Evolutionary conservation across 345 rosid species (phyloP).

Genomic region (Euphorbia pulcherrima): DNA sequence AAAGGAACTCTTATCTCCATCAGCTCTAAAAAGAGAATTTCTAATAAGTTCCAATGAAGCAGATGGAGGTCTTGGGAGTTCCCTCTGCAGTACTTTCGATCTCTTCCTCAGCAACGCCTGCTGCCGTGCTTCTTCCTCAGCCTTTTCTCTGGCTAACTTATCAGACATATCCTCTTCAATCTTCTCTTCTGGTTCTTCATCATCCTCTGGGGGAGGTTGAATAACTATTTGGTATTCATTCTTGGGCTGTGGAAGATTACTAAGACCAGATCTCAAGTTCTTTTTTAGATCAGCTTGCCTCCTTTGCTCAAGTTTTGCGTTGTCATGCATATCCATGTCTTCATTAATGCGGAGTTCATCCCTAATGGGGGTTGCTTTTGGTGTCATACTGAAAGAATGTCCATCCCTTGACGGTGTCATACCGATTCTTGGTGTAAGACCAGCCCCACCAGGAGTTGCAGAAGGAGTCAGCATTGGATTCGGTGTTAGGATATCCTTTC

Average conservation of each 20-base stretch:
- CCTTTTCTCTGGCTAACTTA: slow-evolving; percentile 75
- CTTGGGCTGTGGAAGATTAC: slow-evolving; percentile 84
- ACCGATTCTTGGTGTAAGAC: slow-evolving; percentile 79
- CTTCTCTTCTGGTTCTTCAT: slow-evolving; percentile 84
- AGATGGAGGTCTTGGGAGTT: slow-evolving; percentile 90
- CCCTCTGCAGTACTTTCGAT: slow-evolving; percentile 96
- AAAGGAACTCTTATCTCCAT: slow-evolving; percentile 88
- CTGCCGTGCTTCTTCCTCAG: slow-evolving; percentile 87
- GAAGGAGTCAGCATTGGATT: slow-evolving; percentile 90
- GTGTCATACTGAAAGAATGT: slow-evolving; percentile 69
- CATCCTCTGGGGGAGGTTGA: slow-evolving; percentile 74
- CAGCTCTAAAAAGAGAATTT: slow-evolving; percentile 68
- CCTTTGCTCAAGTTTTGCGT: slow-evolving; percentile 67
- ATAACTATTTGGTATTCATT: slow-evolving; percentile 89
- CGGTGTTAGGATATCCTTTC: slow-evolving; percentile 82
- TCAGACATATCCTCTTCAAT: slow-evolving; percentile 99
- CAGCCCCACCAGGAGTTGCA: slow-evolving; percentile 77
- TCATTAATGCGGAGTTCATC: slow-evolving; percentile 95
- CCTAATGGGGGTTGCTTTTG: slow-evolving; percentile 93
- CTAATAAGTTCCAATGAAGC: slow-evolving; percentile 82
- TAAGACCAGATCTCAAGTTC: slow-evolving; percentile 72
- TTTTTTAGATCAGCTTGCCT: slow-evolving; percentile 75
- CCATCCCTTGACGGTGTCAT: slow-evolving; percentile 95
- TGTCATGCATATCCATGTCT: slow-evolving; percentile 75
- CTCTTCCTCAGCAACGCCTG: slow-evolving; percentile 88